phyloP scores from a whole-genome alignment of 2,329 filamentous ascomycete genomes.

The Grosmannia clavigera region DNA sequence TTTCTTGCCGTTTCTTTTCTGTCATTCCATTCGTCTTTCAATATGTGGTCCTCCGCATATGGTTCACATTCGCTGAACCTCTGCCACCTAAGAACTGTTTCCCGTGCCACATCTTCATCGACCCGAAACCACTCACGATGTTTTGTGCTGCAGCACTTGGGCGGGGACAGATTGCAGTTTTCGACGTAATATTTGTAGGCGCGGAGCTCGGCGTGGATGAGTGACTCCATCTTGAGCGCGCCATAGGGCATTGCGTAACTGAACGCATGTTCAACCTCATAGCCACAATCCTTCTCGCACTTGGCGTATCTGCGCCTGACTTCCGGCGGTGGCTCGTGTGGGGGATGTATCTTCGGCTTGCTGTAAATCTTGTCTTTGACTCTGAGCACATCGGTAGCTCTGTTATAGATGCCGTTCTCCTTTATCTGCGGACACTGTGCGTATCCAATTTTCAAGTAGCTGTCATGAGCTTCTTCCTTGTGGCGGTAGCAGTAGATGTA shows the following conservation, averaged over 20 bases:
- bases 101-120: background rate
- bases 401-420: background rate
- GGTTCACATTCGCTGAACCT: background rate
- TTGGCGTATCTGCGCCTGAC: background rate
- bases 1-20: background rate
- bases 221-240: background rate
- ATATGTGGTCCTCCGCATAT: background rate
- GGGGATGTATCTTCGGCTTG: background rate
- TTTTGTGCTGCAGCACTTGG: background rate
- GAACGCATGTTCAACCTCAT: background rate
- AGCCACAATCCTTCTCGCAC: background rate
- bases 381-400: background rate
- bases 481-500: background rate
- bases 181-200: background rate
- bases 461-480: background rate
- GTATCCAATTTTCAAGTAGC: background rate
- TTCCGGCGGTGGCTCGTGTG: background rate
- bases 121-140: background rate
- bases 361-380: background rate
- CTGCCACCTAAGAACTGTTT: background rate
- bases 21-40: background rate
- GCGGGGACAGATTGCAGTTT: background rate
- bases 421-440: background rate
- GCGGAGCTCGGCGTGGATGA: background rate
- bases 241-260: background rate